A percentile compares a stretch with the other conserved stretches of the same genome.
Evolutionary conservation across 768 basidiomycete species (phyloP).

Genomic region (Rhodotorula toruloides): DNA sequence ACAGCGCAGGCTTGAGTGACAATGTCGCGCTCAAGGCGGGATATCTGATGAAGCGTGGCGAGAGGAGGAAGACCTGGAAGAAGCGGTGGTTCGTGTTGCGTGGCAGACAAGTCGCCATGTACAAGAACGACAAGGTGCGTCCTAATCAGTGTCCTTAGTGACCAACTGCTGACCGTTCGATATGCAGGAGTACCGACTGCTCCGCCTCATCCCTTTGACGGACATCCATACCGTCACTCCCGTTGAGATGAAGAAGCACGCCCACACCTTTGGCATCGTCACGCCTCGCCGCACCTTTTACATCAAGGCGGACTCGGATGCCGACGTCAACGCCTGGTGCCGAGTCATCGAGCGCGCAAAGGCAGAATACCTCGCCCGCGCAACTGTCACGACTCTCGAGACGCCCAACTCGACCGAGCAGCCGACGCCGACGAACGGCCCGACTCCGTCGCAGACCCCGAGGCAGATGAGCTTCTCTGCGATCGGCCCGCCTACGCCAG

Average conservation of each 20-base stretch:
- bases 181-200: slow-evolving; percentile 72
- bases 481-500: neutral
- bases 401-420: slow-evolving; percentile 2
- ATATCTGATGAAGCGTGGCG: slow-evolving; percentile 96
- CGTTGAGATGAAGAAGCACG: slow-evolving; percentile 81
- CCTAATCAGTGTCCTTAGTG: neutral
- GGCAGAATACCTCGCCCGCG: slow-evolving; percentile 10
- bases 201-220: slow-evolving; percentile 75
- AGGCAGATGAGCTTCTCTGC: neutral
- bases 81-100: slow-evolving; percentile 97
- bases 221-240: slow-evolving; percentile 86
- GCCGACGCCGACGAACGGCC: neutral
- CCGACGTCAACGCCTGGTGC: slow-evolving; percentile 68
- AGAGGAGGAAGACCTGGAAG: slow-evolving; percentile 98
- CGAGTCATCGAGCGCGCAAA: slow-evolving; percentile 21
- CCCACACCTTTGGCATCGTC: slow-evolving; percentile 84
- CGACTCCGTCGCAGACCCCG: slow-evolving; percentile 17
- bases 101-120: slow-evolving; percentile 86
- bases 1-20: slow-evolving; percentile 40
- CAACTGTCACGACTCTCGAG: slow-evolving; percentile 17
- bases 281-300: slow-evolving; percentile 86
- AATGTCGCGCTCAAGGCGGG: slow-evolving; percentile 73
- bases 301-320: slow-evolving; percentile 66
- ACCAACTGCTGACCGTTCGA: neutral
- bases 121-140: slow-evolving; percentile 74